Conservation (phyloP, 2,329 filamentous ascomycete genomes). For the Phaeoacremonium minimum region DNA sequence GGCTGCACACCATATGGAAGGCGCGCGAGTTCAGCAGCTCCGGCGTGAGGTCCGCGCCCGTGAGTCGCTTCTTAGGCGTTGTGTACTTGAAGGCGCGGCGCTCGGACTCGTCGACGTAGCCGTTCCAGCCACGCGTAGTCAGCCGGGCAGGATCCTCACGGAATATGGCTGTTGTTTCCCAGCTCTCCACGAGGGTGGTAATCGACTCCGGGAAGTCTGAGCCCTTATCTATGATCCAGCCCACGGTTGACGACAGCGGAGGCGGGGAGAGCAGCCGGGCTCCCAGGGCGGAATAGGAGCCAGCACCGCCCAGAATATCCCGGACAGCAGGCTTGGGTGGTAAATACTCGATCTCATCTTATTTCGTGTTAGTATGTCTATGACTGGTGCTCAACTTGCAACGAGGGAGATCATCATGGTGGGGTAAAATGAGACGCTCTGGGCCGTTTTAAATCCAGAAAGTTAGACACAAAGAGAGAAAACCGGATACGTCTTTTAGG, state of each 20-base stretch:
- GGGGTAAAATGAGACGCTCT: too few species aligned
- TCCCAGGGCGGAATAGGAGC: conserved; percentile 80
- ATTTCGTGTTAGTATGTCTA: too few species aligned
- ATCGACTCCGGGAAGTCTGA: conserved; percentile 76
- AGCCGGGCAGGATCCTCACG: conserved; percentile 61
- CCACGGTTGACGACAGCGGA: conserved; percentile 61
- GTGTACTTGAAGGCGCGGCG: conserved; percentile 78
- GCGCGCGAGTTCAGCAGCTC: conserved; percentile 66
- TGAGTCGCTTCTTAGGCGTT: conserved; percentile 80
- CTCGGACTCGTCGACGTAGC: conserved; percentile 69
- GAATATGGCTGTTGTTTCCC: conserved; percentile 71
- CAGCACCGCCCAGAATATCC: conserved; percentile 83
- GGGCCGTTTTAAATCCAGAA: conserved; percentile 1
- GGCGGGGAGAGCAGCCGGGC: conserved; percentile 81
- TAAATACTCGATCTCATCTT: conserved; percentile 84
- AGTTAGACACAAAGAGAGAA: not conserved
- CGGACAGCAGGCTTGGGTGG: conserved; percentile 64
- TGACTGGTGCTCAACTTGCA: conserved; percentile 1
- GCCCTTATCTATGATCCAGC: conserved; percentile 89
- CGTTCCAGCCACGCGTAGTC: conserved; percentile 91
- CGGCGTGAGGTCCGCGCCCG: conserved; percentile 64
- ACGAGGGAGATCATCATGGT: conserved; percentile 1
- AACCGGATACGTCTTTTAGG: too few species aligned
- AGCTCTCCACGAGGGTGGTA: conserved; percentile 60
- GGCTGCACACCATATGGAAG: conserved; percentile 86